Base-by-base conservation (phyloP, 768 basidiomycete genomes). In the Cyclocybe aegerita region DNA sequence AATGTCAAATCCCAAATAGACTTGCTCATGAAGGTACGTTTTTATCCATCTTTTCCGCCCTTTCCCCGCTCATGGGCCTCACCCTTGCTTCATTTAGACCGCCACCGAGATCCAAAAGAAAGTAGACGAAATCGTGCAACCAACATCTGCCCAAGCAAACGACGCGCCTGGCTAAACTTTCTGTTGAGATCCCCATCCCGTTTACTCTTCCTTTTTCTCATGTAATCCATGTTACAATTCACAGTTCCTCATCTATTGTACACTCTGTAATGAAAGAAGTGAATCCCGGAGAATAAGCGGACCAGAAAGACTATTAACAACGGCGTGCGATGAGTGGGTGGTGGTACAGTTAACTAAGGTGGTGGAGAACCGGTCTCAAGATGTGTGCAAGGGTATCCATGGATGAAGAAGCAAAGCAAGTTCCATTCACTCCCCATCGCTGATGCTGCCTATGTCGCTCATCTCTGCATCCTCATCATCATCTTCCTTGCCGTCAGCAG, bases 371-470 rank as follows among this genome's bases (percentile, higher is more conserved):
- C 14, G 30, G 11, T 42, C 44, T 50, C 29, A 38, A 30, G 46
- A 41, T 37, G 40, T 38, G 30, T n/a, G 49, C 36, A 37, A 38
- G 40, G 43, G 44, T 53, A 53, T 44, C 43, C 17, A 39, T 33
- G 39, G 39, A 29, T 44, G 36, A 43, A 51, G 37, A 48, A 32
- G 44, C 40, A 33, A 23, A 31, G 48, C 41, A 50, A 41, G 48
- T 46, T 54, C 53, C 11, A 31, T 11, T 65, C 67, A 74, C 53
- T 83, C 87, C 55, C 78, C 82, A 46, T 88, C 90, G 67, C 83
- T 87, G 70, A 89, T 82, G 70, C 87, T 91, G 52, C 88, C 90
- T 54, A 89, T 75, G 49, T 91, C 90, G 67, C 90, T 92, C 87
- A 93, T 91, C 62, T 86, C 90, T 59, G 86, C 88, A 58, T 93